A percentile compares a stretch with the other conserved stretches of the same genome.
These are phyloP conservation scores for Crithidia brevicula DNA, from an alignment of 208 protist species.

Conservation along the genomic window DNA sequence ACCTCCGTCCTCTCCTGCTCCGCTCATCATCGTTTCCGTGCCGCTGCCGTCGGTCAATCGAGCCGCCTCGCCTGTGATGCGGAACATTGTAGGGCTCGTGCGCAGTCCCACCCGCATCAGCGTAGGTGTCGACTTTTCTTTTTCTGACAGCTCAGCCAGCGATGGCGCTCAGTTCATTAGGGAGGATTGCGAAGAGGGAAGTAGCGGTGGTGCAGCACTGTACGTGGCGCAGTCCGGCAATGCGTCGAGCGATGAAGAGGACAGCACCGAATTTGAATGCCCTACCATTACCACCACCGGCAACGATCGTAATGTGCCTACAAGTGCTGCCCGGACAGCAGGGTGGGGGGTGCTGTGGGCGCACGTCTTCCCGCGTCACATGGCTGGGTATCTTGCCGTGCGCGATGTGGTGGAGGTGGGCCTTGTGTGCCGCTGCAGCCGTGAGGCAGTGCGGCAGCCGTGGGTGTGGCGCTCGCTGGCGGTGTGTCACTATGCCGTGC, in stretches of 20 bases:
- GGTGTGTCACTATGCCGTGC: slow-evolving; percentile 19
- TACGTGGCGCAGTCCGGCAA: neutral
- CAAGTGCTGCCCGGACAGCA: neutral
- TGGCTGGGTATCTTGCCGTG: slow-evolving; percentile 34
- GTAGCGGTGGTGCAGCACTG: neutral
- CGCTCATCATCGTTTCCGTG: slow-evolving; percentile 19
- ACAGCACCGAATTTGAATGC: neutral
- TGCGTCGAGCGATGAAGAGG: neutral
- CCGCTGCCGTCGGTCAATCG: slow-evolving; percentile 7
- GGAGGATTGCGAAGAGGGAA: neutral
- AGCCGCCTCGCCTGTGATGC: no score
- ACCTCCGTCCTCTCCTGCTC: slow-evolving; percentile 5
- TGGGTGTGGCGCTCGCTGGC: slow-evolving; percentile 46
- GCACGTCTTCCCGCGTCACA: slow-evolving; percentile 35
- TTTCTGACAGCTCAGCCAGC: no score
- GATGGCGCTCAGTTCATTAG: no score
- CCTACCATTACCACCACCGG: neutral
- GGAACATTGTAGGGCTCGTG: slow-evolving; percentile 5
- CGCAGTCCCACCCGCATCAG: neutral
- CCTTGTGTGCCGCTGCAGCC: slow-evolving; percentile 23
- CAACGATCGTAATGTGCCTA: neutral
- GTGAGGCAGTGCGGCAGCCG: slow-evolving; percentile 18
- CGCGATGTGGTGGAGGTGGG: slow-evolving; percentile 28
- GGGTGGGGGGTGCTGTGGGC: slow-evolving; percentile 33
- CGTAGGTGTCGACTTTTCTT: neutral